Evolutionary conservation across 2,329 filamentous ascomycete species (phyloP), one percentile per base, ranked within the genome.

Genomic region (Apiospora sp.): DNA sequence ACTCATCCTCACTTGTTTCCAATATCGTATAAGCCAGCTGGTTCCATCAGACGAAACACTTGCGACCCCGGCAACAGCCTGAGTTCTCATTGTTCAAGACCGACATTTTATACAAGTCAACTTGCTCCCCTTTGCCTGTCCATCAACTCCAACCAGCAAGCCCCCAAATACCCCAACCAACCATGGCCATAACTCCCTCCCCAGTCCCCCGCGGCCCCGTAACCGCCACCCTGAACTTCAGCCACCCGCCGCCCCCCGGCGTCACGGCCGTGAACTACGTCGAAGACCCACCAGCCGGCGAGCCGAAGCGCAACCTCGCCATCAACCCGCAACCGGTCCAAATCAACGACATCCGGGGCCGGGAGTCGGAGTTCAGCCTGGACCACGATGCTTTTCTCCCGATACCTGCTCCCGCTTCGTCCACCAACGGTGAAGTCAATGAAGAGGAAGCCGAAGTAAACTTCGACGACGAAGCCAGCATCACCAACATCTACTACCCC

Each of bases 401-500:
- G 27, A 81, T 94, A 68, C 84, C 85, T 16, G 85, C 91, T 0
- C 86, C 88, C 1, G n/a, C n/a, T n/a, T n/a, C n/a, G n/a, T 87
- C 88, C 2, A 5, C 88, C 44, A 86, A 89, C 37, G 37, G 37
- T 7, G 77, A 84, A 82, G 16, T 6, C 4, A 19, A 41, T 0
- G 4, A 10, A 10, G 16, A 61, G 10, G 22, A 64, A 6, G 34
- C 4, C 10, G 34, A 13, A 13, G 58, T 64, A n/a, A 87, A 89
- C 54, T 97, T 96, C 81, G 82, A 82, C 4, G 90, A 93, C 80
- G 92, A 95, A 78, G 89, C 86, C 14, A 89, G 89, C 73, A 93
- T 98, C 82, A 84, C 89, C 78, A 78, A 83, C 1, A 87, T 90
- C 71, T 98, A 97, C 86, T 98, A 98, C 84, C 92, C 94, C 0